Evolutionary conservation across 2,329 filamentous ascomycete genomes (phyloP).

Genomic region (Claviceps sorghi): DNA sequence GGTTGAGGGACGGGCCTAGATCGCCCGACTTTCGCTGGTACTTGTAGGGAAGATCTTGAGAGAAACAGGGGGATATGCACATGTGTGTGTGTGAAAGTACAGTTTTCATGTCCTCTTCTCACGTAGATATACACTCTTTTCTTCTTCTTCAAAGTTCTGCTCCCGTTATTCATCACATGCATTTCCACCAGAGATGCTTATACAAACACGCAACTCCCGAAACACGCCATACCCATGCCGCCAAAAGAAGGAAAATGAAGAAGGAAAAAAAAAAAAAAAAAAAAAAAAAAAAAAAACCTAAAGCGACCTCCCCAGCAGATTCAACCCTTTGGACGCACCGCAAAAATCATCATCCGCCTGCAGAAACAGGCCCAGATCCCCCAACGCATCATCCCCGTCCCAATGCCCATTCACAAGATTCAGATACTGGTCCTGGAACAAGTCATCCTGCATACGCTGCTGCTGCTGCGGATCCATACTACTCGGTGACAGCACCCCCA

Average conservation of each 20-base stretch:
- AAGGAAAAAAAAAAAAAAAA: neutral
- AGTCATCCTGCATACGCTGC: constrained; percentile 11
- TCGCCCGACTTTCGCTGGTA: constrained; percentile 38
- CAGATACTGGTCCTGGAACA: constrained; percentile 22
- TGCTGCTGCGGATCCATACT: constrained; percentile 2
- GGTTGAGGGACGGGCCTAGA: constrained; percentile 32
- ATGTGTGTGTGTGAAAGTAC: too few relatives aligned
- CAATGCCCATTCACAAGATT: constrained; percentile 20
- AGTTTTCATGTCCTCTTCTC: too few relatives aligned
- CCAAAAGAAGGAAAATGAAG: neutral
- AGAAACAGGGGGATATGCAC: too few relatives aligned
- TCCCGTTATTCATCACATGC: too few relatives aligned
- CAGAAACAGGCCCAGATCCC: constrained; percentile 20
- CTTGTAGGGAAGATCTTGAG: neutral
- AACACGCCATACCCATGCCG: too few relatives aligned
- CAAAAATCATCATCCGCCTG: constrained; percentile 18
- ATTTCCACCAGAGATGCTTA: too few relatives aligned
- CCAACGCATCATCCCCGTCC: constrained; percentile 22
- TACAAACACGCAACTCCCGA: too few relatives aligned
- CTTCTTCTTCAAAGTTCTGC: too few relatives aligned
- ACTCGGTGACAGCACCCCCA: constrained; percentile 1
- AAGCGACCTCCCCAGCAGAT: constrained; percentile 16
- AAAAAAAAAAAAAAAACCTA: constrained; percentile 3
- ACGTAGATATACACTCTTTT: too few relatives aligned
- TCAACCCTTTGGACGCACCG: constrained; percentile 12